Percentiles rank a stretch among this genome's conserved stretches.
phyloP scores from a whole-genome alignment of 495 filamentous ascomycete genomes.

The Hypomontagnella submonticulosa region DNA sequence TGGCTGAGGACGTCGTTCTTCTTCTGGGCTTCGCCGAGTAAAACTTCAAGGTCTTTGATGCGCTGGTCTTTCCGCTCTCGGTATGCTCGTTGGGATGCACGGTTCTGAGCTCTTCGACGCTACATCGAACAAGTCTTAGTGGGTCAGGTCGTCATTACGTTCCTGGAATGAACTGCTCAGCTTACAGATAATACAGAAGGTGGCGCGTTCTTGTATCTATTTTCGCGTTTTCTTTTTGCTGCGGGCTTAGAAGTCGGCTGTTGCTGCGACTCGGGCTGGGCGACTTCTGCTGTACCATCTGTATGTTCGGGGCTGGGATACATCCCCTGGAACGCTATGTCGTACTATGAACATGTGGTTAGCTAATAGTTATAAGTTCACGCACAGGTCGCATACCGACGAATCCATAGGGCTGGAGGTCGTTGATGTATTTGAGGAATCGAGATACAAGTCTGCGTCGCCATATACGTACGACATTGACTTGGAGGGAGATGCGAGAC shows the following conservation, averaged over 20 bases:
- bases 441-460: conserved; percentile 54
- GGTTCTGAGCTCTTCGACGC: conserved; percentile 68
- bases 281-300: conserved; percentile 38
- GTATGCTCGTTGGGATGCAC: conserved; percentile 78
- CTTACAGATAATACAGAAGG: conserved; percentile 60
- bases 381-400: conserved; percentile 43
- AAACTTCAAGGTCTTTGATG: conserved; percentile 81
- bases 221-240: conserved; percentile 59
- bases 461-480: conserved; percentile 52
- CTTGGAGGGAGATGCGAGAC: conserved; percentile 52
- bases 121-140: conserved; percentile 47
- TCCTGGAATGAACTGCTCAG: conserved; percentile 1
- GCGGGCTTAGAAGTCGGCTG: conserved; percentile 52
- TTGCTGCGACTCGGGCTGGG: conserved; percentile 55
- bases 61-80: conserved; percentile 86
- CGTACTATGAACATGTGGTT: conserved; percentile 46
- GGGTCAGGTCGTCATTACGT: not conserved
- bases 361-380: conserved; percentile 16
- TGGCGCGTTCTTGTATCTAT: conserved; percentile 62
- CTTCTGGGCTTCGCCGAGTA: conserved; percentile 68
- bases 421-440: conserved; percentile 50
- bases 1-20: conserved; percentile 56
- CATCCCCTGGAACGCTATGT: conserved; percentile 47
- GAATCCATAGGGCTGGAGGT: conserved; percentile 56
- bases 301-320: conserved; percentile 54